Conservation (phyloP, 2,329 filamentous ascomycete genomes). For the Scytalidium sp. region DNA sequence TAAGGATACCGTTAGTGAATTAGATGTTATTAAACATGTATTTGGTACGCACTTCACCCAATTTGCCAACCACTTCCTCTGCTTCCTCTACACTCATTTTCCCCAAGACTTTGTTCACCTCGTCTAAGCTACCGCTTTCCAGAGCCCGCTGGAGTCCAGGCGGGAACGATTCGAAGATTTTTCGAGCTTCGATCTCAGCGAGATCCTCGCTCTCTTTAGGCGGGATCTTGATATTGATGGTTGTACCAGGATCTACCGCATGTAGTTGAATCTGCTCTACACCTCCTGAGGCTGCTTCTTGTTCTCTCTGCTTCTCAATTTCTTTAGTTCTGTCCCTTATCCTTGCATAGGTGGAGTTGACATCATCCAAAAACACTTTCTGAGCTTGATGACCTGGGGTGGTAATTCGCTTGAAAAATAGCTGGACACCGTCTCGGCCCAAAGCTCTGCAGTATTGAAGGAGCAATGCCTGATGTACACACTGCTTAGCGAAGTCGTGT, state of each 20-base stretch:
- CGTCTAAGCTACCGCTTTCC: conserved; percentile 83
- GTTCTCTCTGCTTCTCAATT: conserved; percentile 41
- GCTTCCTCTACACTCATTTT: conserved; percentile 88
- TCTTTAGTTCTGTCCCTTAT: conserved; percentile 69
- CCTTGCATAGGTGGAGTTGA: conserved; percentile 79
- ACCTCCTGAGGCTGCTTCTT: conserved; percentile 57
- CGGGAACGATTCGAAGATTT: conserved; percentile 81
- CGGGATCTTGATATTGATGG: conserved; percentile 85
- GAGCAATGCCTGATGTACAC: conserved; percentile 88
- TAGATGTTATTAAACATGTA: not conserved
- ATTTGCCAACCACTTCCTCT: conserved; percentile 76
- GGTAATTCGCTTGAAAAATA: conserved; percentile 97
- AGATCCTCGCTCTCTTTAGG: conserved; percentile 64
- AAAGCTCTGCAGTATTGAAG: conserved; percentile 93
- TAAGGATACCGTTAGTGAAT: not conserved
- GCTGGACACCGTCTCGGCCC: conserved; percentile 71
- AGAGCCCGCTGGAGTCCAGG: conserved; percentile 79
- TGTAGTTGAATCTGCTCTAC: conserved; percentile 98
- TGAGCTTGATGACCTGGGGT: conserved; percentile 86
- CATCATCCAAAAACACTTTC: conserved; percentile 89
- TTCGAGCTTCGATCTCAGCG: conserved; percentile 59
- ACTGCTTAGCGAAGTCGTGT: conserved; percentile 76
- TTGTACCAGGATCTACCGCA: conserved; percentile 88
- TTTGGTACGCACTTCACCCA: conserved; percentile 59
- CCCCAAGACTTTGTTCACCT: conserved; percentile 82